Evolutionary conservation across 2,329 filamentous ascomycete species (phyloP), one percentile per base, ranked within the genome.

Genomic region (Nemania sp.): DNA sequence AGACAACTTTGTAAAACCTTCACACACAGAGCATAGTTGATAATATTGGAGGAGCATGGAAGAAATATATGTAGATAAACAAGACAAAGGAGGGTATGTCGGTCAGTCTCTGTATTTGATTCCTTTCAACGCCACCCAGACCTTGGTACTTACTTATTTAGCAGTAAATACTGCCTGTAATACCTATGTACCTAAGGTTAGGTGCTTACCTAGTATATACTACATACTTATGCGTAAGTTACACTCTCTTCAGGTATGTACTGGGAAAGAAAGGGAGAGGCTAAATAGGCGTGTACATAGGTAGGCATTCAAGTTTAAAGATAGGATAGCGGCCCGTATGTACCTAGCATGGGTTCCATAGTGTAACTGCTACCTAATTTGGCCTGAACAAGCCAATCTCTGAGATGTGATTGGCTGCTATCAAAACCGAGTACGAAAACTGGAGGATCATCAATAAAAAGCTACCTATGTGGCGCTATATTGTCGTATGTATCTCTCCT

Each of bases 351-450:
- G 62, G 60, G 59, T 51, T 47, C 4, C 6, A n/a, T 26, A n/a
- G 4, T 22, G 43, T 22, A 47, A 24, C 7, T 20, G 57, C 52
- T 61, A 47, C 68, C 68, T 54, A 51, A 61, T 70, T 58, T 38
- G 62, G 68, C 55, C 29, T 53, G 58, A 67, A 27, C 47, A 43
- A 18, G 58, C 20, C 18, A 41, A 45, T 58, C 15, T 5, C 27
- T 1, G n/a, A 0, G 4, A 29, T 5, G 20, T 68, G 62, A 70
- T 70, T 70, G 68, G 68, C 47, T 54, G 11, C 4, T 32, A 8
- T n/a, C 8, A 24, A 58, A 67, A 6, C 56, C 64, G 64, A 69
- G 64, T 67, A 65, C 61, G 57, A 68, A 51, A 24, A 57, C 7
- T 43, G 52, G 29, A 4, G 26, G 54, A 47, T 43, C 29, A 45